phyloP scores from a whole-genome alignment of 2,329 filamentous ascomycete genomes.

The Hypoxylon sp. region DNA sequence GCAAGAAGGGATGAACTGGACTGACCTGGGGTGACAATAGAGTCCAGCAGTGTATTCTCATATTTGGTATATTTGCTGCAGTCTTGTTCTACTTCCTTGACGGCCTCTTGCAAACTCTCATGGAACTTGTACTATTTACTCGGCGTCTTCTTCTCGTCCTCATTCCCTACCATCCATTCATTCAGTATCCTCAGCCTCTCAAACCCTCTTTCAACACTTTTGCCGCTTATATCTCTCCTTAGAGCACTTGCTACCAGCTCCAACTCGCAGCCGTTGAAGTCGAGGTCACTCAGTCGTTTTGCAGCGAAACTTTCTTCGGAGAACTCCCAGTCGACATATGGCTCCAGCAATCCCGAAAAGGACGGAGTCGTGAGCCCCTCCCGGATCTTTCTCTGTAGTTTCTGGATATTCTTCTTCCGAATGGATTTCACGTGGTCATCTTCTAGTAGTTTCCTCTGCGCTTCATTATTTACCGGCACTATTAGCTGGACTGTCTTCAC shows the following conservation, averaged over 20 bases:
- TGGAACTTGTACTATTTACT: not conserved
- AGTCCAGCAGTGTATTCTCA: not conserved
- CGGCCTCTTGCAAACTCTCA: not conserved
- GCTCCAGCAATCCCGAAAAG: not conserved
- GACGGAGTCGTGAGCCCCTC: not conserved
- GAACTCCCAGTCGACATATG: not conserved
- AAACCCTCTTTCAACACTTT: not conserved
- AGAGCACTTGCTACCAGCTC: not conserved
- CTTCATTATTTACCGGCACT: not conserved
- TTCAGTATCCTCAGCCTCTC: not conserved
- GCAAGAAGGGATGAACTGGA: not conserved
- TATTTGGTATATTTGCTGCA: not conserved
- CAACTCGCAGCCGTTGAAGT: not conserved
- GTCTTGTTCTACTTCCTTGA: not conserved
- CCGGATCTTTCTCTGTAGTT: not conserved
- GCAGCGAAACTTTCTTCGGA: not conserved
- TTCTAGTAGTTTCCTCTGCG: not conserved
- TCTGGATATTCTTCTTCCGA: not conserved
- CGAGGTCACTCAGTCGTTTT: not conserved
- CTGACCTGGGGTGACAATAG: constrained; percentile 8
- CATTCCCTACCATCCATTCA: not conserved
- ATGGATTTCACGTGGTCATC: not conserved
- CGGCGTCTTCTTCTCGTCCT: not conserved
- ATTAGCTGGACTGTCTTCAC: not conserved
- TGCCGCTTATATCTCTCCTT: not conserved